Conservation (phyloP, 1,284 basidiomycete genomes). For the Ceratobasidium sp. region DNA sequence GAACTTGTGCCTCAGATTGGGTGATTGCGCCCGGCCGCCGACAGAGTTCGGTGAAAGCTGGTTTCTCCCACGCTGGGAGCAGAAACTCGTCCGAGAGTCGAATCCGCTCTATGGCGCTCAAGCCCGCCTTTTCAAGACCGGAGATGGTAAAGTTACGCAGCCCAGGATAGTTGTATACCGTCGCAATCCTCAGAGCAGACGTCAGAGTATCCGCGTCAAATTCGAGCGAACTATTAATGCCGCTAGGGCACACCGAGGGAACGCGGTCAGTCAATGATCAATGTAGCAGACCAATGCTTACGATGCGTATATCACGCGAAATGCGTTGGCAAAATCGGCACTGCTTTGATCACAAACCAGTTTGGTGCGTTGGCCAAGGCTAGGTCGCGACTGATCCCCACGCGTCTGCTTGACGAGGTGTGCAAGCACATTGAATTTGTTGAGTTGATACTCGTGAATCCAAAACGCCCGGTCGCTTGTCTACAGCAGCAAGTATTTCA, state of each 20-base stretch:
- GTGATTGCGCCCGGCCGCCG: slow-evolving; percentile 7
- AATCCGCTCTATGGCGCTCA: slow-evolving; percentile 13
- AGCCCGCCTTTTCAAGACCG: background rate
- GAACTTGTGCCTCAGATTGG: slow-evolving; percentile 4
- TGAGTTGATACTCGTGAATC: slow-evolving; percentile 36
- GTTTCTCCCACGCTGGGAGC: slow-evolving; percentile 15
- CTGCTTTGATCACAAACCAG: slow-evolving; percentile 1
- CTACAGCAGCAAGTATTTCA: background rate
- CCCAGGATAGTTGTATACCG: slow-evolving; percentile 1
- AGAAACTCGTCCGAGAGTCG: slow-evolving; percentile 19
- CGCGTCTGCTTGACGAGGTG: slow-evolving; percentile 5
- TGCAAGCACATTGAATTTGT: slow-evolving; percentile 12
- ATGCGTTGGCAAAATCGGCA: slow-evolving; percentile 10
- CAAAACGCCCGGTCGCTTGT: slow-evolving; percentile 15
- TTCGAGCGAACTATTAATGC: background rate
- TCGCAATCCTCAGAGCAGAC: slow-evolving; percentile 18
- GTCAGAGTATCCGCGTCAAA: slow-evolving; percentile 4
- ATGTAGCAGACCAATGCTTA: background rate
- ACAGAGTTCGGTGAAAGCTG: slow-evolving; percentile 33
- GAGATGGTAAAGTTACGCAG: slow-evolving; percentile 15
- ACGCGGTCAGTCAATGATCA: background rate
- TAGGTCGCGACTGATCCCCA: background rate
- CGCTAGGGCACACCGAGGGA: background rate
- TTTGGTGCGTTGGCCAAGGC: background rate
- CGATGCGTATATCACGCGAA: slow-evolving; percentile 24